These are phyloP conservation scores for Xylaria acuta DNA, from an alignment of 495 filamentous ascomycete genomes.

Conservation along the genomic window DNA sequence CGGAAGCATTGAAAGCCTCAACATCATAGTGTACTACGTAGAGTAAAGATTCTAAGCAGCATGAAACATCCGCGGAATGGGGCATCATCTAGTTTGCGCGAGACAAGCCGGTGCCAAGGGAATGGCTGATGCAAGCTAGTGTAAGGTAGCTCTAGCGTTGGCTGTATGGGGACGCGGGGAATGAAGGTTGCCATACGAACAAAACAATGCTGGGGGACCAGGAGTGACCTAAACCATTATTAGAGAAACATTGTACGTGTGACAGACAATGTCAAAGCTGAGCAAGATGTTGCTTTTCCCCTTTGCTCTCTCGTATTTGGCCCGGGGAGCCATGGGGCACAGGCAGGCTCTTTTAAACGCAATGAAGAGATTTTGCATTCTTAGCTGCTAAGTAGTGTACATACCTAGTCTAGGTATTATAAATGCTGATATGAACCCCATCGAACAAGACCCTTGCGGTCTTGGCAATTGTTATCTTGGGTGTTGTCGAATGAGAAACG, in stretches of 20 bases:
- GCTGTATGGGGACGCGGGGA: slow-evolving; percentile 21
- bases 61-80: not conserved
- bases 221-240: not conserved
- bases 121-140: slow-evolving; percentile 5
- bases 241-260: slow-evolving; percentile 5
- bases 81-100: not conserved
- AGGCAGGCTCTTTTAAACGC: not conserved
- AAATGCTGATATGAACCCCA: slow-evolving; percentile 1
- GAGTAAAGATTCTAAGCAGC: not conserved
- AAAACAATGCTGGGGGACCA: not conserved
- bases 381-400: not conserved
- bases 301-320: not conserved
- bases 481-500: slow-evolving; percentile 14
- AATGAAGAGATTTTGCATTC: slow-evolving; percentile 1
- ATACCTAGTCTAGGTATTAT: not conserved
- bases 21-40: not conserved
- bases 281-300: not conserved
- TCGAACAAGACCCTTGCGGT: slow-evolving; percentile 1
- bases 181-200: slow-evolving; percentile 1
- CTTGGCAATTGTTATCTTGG: slow-evolving; percentile 13
- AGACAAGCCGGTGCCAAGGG: slow-evolving; percentile 8
- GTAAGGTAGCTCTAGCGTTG: not conserved
- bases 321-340: not conserved
- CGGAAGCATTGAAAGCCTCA: not conserved
- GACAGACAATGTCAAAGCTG: not conserved